These are phyloP conservation scores for Fusarium succisae DNA, from an alignment of 2,329 filamentous ascomycete species.

Conservation along the genomic window DNA sequence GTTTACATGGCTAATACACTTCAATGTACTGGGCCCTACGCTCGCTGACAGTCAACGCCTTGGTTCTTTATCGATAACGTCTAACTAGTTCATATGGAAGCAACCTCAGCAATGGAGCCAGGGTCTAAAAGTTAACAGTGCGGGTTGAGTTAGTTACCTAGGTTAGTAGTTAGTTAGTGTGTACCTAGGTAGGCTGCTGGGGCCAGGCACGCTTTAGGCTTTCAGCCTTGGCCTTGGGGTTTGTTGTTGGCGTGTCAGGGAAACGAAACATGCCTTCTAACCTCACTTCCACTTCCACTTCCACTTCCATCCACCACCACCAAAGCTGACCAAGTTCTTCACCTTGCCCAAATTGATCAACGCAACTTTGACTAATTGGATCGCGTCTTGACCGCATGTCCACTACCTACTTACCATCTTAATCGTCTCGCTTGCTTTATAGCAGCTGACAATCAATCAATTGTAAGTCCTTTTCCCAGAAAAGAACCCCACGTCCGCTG, in stretches of 20 bases:
- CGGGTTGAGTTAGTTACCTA: background rate
- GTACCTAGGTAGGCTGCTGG: background rate
- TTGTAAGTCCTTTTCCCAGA: constrained; percentile 39
- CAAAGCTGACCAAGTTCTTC: constrained; percentile 7
- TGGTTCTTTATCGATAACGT: constrained; percentile 31
- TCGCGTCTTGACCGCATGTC: constrained; percentile 25
- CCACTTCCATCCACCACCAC: background rate
- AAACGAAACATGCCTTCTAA: constrained; percentile 16
- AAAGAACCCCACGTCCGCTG: constrained; percentile 51
- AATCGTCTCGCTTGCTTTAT: constrained; percentile 24
- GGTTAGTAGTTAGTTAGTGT: background rate
- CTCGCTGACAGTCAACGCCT: background rate
- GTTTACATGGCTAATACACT: background rate
- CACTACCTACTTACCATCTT: constrained; percentile 1
- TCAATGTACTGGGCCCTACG: background rate
- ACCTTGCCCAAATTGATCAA: background rate
- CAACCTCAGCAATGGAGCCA: background rate
- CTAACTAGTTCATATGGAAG: background rate
- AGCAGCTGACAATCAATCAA: background rate
- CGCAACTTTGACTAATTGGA: background rate
- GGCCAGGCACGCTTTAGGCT: constrained; percentile 14
- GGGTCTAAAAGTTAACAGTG: background rate
- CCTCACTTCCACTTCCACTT: constrained; percentile 7
- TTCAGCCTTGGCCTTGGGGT: constrained; percentile 13
- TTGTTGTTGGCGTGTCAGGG: constrained; percentile 18